Base-by-base conservation (phyloP, 2,329 filamentous ascomycete genomes). In the Grosmannia huntii region DNA sequence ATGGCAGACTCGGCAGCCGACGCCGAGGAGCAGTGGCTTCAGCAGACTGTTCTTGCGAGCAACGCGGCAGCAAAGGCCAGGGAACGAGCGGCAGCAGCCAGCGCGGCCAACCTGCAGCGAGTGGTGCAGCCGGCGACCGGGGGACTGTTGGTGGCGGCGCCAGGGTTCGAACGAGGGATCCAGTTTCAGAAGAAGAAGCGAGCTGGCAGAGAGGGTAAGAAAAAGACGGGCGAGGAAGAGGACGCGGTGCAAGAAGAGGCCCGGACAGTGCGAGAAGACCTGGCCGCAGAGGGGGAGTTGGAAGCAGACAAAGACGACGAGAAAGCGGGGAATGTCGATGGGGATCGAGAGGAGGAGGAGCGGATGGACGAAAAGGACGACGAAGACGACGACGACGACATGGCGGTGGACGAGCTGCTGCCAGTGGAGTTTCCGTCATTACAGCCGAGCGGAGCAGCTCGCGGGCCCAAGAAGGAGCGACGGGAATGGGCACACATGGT, bases 401-500 rank as follows among this genome's bases (percentile, higher is more conserved):
- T 41, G 3, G 82, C 85, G 60, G 91, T 99, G 57, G 94, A 99
- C 68, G 84, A 87, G 51, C 77, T 99, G 6, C 72, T 99, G 0
- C 94, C 94, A 0, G 82, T 96, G 28, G 94, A 99, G 67, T 99
- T 96, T 66, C 91, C 94, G 1, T 88, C 95, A 14, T 71, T 99
- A 7, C 89, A 95, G 64, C 90, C 94, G 11, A 88, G 86, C 67
- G 85, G 85, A n/a, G 80, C 83, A 25, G 81, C 96, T 33, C 80
- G 87, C 23, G 82, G 84, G 60, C 77, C 84, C 61, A 88, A 85
- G 67, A 88, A 87, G 66, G 87, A 88, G 7, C 86, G 82, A 7
- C 86, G 82, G 65, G 90, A 97, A 73, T 99, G 94, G 92, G 94
- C 94, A 56, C 94, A 99, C 72, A 95, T 99, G 84, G 92, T 99